Conservation (phyloP, 306 rosid species). For the Vachellia collinsii region DNA sequence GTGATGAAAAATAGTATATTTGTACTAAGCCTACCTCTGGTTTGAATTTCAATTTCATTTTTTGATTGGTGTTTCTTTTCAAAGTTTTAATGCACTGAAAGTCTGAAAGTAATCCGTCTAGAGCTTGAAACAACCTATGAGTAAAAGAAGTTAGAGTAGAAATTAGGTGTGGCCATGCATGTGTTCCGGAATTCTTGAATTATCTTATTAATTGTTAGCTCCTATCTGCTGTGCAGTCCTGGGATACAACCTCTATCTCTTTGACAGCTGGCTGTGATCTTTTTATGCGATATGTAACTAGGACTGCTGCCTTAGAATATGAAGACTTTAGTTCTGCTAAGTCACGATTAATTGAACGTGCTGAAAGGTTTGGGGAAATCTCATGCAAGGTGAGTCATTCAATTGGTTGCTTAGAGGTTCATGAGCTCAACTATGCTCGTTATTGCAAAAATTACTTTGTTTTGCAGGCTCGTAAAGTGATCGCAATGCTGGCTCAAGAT, state of each 20-base stretch:
- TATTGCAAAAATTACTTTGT: slow-evolving; percentile 11
- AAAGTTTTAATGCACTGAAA: not conserved
- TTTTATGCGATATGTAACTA: slow-evolving; percentile 87
- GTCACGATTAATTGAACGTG: slow-evolving; percentile 94
- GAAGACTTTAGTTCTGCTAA: slow-evolving; percentile 90
- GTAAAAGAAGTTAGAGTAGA: not conserved
- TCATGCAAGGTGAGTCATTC: slow-evolving; percentile 61
- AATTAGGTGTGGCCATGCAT: not conserved
- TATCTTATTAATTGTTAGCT: not conserved
- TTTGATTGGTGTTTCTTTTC: slow-evolving; percentile 1
- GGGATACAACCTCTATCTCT: slow-evolving; percentile 90
- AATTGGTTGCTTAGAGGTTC: not conserved
- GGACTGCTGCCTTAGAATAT: slow-evolving; percentile 89
- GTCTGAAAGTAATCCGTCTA: not conserved
- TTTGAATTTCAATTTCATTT: not conserved
- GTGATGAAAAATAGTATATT: not conserved
- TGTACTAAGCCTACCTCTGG: not conserved
- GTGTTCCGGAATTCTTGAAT: not conserved
- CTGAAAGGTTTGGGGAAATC: slow-evolving; percentile 94
- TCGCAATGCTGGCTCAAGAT: slow-evolving; percentile 93
- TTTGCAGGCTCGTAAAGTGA: slow-evolving; percentile 83
- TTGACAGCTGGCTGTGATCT: slow-evolving; percentile 93
- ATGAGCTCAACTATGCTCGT: not conserved
- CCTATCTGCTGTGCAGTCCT: slow-evolving; percentile 55
- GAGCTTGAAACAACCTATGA: not conserved